phyloP scores from a whole-genome alignment of 2,329 filamentous ascomycete species.

The Pseudonectria foliicola region DNA sequence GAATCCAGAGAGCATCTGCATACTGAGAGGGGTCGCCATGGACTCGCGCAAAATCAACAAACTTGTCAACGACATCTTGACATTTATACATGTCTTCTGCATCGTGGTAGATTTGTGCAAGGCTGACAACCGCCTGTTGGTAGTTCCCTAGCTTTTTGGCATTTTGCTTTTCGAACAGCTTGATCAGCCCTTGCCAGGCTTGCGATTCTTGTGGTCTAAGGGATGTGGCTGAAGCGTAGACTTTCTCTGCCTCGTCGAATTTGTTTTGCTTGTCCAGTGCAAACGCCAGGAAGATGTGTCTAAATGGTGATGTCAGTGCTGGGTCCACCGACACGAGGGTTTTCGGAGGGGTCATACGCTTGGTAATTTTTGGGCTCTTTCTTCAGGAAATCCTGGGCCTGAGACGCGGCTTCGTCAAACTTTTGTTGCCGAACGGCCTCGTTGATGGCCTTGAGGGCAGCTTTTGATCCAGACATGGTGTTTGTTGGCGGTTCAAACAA shows the following conservation, averaged over 20 bases:
- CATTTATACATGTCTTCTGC: slow-evolving; percentile 57
- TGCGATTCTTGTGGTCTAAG: slow-evolving; percentile 71
- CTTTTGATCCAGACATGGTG: slow-evolving; percentile 55
- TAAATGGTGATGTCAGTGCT: slow-evolving; percentile 25
- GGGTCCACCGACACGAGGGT: neutral
- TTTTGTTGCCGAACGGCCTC: slow-evolving; percentile 70
- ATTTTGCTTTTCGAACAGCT: slow-evolving; percentile 74
- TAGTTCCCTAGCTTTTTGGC: slow-evolving; percentile 64
- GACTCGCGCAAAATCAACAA: slow-evolving; percentile 64
- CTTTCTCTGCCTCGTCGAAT: slow-evolving; percentile 64
- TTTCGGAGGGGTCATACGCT: slow-evolving; percentile 44
- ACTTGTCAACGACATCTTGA: slow-evolving; percentile 69
- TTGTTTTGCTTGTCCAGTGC: slow-evolving; percentile 71
- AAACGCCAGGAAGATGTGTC: slow-evolving; percentile 81
- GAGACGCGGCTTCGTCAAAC: slow-evolving; percentile 66
- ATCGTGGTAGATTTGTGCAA: slow-evolving; percentile 68
- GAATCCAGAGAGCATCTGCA: slow-evolving; percentile 65
- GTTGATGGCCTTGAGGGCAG: slow-evolving; percentile 73
- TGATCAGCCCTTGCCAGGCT: slow-evolving; percentile 84
- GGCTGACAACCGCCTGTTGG: slow-evolving; percentile 60
- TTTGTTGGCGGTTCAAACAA: slow-evolving; percentile 7
- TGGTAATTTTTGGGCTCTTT: slow-evolving; percentile 76
- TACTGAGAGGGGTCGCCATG: slow-evolving; percentile 69
- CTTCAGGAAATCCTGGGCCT: slow-evolving; percentile 62
- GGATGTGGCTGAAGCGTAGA: slow-evolving; percentile 65